phyloP scores from a whole-genome alignment of 768 basidiomycete genomes.

The Lyophyllum atratum region DNA sequence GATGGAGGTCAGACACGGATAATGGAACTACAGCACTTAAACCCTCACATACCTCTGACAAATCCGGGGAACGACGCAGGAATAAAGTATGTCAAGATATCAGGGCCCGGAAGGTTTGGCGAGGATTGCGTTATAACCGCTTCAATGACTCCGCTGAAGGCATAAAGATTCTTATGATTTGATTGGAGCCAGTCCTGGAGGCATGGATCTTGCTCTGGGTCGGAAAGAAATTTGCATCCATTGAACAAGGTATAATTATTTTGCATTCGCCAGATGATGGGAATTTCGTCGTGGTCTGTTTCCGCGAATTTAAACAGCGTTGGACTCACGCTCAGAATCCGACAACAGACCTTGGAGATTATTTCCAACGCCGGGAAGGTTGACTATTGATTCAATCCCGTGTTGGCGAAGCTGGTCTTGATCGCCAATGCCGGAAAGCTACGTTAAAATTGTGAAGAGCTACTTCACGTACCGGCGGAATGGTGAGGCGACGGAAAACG shows the following conservation, averaged over 20 bases:
- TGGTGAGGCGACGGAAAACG: no score
- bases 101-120: constrained; percentile 20
- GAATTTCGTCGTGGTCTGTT: constrained; percentile 33
- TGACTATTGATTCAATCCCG: constrained; percentile 27
- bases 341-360: constrained; percentile 33
- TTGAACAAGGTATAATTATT: constrained; percentile 27
- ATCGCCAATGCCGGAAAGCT: constrained; percentile 39
- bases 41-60: constrained; percentile 22
- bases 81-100: constrained; percentile 27
- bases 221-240: constrained; percentile 27
- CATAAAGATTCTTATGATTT: constrained; percentile 26
- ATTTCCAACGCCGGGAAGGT: constrained; percentile 37
- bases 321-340: background rate
- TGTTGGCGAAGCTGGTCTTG: constrained; percentile 19
- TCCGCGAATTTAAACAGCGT: background rate
- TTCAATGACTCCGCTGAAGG: constrained; percentile 25
- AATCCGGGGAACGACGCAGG: constrained; percentile 29
- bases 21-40: background rate
- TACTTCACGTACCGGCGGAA: no score
- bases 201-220: constrained; percentile 29
- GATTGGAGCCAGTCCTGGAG: constrained; percentile 26
- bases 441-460: background rate
- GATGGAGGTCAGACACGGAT: background rate
- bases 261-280: constrained; percentile 30
- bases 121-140: constrained; percentile 25